Conservation (phyloP, 441 rosid species). For the Melastoma candidum region DNA sequence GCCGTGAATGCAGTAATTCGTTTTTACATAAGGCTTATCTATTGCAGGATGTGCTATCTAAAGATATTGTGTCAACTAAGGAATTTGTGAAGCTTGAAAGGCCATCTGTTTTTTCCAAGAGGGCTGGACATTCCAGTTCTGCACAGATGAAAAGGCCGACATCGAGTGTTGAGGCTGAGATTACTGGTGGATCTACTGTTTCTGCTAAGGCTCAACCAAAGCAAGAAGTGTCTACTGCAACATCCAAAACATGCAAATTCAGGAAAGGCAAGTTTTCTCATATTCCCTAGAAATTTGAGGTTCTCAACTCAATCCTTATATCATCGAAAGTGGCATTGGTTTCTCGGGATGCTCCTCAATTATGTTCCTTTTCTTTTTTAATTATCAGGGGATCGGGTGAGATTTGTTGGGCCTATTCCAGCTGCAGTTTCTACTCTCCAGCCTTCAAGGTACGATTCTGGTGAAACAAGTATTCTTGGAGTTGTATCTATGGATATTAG, state of each 20-base stretch:
- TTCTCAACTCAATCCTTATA: too few species aligned
- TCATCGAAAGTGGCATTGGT: too few species aligned
- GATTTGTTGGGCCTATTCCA: constrained; percentile 46
- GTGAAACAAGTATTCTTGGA: too few species aligned
- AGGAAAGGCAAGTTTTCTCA: constrained; percentile 51
- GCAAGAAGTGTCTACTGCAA: constrained; percentile 92
- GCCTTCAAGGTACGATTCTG: constrained; percentile 15
- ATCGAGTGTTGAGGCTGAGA: constrained; percentile 94
- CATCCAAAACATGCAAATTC: constrained; percentile 74
- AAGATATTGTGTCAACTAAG: constrained; percentile 59
- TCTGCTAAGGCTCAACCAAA: constrained; percentile 69
- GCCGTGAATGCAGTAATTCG: too few species aligned
- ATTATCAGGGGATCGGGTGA: constrained; percentile 86
- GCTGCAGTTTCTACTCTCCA: constrained; percentile 46
- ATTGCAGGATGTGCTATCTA: constrained; percentile 60
- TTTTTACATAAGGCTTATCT: too few species aligned
- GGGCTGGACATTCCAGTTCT: constrained; percentile 48
- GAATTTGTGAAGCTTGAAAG: constrained; percentile 73
- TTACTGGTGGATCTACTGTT: constrained; percentile 75
- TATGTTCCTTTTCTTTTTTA: too few species aligned
- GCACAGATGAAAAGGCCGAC: constrained; percentile 73
- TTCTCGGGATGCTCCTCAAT: too few species aligned
- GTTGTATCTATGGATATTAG: too few species aligned
- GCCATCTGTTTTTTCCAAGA: constrained; percentile 55
- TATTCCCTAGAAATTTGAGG: too few species aligned